phyloP scores from a whole-genome alignment of 169 alveolate species.

The Theileria equi region DNA sequence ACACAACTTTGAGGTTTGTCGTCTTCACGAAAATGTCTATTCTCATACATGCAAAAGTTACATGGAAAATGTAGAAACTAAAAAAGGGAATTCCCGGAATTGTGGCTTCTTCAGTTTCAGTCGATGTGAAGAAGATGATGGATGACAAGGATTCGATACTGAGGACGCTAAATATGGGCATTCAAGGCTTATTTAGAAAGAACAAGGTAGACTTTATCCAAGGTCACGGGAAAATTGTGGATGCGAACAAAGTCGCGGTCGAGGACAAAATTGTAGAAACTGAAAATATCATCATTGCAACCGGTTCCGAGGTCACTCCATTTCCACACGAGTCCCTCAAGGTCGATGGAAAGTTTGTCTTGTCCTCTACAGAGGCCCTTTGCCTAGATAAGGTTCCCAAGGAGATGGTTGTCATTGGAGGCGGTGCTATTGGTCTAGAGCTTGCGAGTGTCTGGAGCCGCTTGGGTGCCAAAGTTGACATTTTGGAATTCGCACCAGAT shows the following conservation, averaged over 20 bases:
- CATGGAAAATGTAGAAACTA: background rate
- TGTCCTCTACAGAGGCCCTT: constrained; percentile 71
- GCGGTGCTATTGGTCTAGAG: constrained; percentile 98
- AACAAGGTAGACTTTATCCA: constrained; percentile 86
- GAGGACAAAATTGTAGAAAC: constrained; percentile 73
- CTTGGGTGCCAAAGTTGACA: constrained; percentile 84
- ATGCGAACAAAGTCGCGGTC: constrained; percentile 35
- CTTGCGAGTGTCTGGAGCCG: constrained; percentile 92
- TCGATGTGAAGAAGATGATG: constrained; percentile 82
- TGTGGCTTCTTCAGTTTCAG: constrained; percentile 50
- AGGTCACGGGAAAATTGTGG: constrained; percentile 40
- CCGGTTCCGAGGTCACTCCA: constrained; percentile 80
- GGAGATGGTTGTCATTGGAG: constrained; percentile 92
- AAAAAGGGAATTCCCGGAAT: constrained; percentile 61
- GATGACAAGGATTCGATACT: constrained; percentile 82
- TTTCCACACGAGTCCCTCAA: constrained; percentile 51
- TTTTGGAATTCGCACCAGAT: constrained; percentile 68
- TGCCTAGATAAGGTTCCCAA: constrained; percentile 82
- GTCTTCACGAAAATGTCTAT: background rate
- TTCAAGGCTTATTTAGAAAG: constrained; percentile 87
- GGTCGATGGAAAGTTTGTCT: constrained; percentile 51
- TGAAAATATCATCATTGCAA: constrained; percentile 88
- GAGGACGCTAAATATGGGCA: constrained; percentile 86
- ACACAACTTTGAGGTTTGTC: constrained; percentile 82
- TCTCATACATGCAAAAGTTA: background rate